Percentiles rank a stretch among this genome's conserved stretches.
phyloP scores from a whole-genome alignment of 1,284 basidiomycete species.

The Malassezia caprae region DNA sequence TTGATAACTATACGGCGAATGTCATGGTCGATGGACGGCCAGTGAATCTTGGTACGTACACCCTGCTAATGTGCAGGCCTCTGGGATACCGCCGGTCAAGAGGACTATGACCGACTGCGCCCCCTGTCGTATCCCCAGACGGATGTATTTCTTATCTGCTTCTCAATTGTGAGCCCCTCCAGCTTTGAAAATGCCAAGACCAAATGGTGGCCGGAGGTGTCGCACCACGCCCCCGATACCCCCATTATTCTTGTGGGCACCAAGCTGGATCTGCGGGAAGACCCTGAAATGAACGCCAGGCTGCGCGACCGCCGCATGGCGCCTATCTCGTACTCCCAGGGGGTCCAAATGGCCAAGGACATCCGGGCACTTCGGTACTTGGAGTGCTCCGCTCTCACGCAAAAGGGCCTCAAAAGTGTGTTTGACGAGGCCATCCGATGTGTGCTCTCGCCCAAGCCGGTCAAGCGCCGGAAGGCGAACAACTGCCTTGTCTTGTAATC shows the following conservation, averaged over 20 bases:
- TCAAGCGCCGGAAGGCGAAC: conserved; percentile 44
- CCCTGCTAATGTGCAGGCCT: conserved; percentile 49
- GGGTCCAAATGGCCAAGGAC: conserved; percentile 79
- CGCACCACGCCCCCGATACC: conserved; percentile 89
- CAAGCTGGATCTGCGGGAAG: conserved; percentile 93
- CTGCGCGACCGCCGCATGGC: conserved; percentile 86
- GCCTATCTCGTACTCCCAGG: conserved; percentile 83
- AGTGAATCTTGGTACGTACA: conserved; percentile 92
- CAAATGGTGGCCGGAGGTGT: conserved; percentile 56
- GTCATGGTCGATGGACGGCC: conserved; percentile 99
- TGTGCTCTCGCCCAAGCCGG: conserved; percentile 40
- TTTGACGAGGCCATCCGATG: conserved; percentile 46
- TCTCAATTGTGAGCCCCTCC: conserved; percentile 91
- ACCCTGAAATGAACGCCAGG: conserved; percentile 79
- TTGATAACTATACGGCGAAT: conserved; percentile 81
- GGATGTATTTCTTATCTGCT: conserved; percentile 98
- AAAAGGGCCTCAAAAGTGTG: conserved; percentile 59
- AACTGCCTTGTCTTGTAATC: conserved; percentile 41
- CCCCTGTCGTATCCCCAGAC: conserved; percentile 98
- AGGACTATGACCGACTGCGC: conserved; percentile 78
- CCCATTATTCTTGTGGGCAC: conserved; percentile 87
- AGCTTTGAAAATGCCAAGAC: conserved; percentile 97
- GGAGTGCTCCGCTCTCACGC: conserved; percentile 93
- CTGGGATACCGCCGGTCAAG: conserved; percentile 45
- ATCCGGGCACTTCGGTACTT: conserved; percentile 84